Percentiles rank a stretch among this genome's conserved stretches.
phyloP scores from a whole-genome alignment of 202 grass and related monocot genomes.

The Saccharum hybrid region DNA sequence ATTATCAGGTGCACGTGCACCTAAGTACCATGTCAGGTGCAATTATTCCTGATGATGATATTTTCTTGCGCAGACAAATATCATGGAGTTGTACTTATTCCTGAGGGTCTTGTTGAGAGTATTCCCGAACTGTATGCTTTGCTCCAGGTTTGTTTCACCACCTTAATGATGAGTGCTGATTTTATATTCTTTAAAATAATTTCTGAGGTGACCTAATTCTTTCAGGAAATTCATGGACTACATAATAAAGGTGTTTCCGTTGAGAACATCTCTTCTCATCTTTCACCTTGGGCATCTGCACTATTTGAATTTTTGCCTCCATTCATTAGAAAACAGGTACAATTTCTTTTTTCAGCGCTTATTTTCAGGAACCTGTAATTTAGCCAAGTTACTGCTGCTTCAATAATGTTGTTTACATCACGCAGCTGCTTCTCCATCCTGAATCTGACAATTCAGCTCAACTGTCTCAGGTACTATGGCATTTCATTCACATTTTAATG shows the following conservation, averaged over 20 bases:
- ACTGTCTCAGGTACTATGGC: slow-evolving; percentile 78
- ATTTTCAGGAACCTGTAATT: slow-evolving; percentile 78
- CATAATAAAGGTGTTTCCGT: slow-evolving; percentile 80
- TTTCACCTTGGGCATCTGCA: slow-evolving; percentile 98
- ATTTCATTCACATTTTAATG: not conserved
- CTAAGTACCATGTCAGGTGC: not conserved
- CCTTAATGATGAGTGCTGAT: not conserved
- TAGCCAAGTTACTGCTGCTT: slow-evolving; percentile 61
- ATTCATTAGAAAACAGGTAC: slow-evolving; percentile 95
- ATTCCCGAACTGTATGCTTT: slow-evolving; percentile 96
- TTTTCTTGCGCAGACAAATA: slow-evolving; percentile 70
- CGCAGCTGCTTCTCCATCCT: slow-evolving; percentile 89
- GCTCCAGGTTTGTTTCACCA: slow-evolving; percentile 66
- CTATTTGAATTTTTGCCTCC: slow-evolving; percentile 94
- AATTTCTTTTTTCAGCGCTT: slow-evolving; percentile 57
- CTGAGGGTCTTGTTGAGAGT: slow-evolving; percentile 97
- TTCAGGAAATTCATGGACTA: slow-evolving; percentile 94
- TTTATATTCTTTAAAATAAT: slow-evolving; percentile 20
- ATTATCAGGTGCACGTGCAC: not conserved
- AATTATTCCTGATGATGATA: not conserved
- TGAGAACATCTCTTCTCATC: slow-evolving; percentile 88
- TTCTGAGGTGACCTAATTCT: slow-evolving; percentile 35
- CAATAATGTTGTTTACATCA: slow-evolving; percentile 38
- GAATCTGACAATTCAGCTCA: slow-evolving; percentile 97
- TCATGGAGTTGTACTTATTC: slow-evolving; percentile 93